Evolutionary conservation across 306 rosid species (phyloP), one percentile per base, ranked within the genome.

Genomic region (Lathyrus aphaca): DNA sequence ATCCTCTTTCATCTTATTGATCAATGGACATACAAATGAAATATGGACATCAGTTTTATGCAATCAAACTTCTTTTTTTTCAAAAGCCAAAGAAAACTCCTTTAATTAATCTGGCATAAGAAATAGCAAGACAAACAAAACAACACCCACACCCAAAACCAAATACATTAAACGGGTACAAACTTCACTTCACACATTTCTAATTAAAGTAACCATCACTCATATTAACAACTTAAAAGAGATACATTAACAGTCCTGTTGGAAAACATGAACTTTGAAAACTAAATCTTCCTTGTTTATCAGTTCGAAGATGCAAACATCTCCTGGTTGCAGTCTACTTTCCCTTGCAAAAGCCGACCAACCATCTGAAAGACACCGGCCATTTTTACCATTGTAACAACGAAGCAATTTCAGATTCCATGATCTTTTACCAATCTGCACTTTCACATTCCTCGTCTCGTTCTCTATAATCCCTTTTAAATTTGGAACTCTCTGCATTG

Each of bases 261-360:
- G 29, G 66, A 29, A 61, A 42, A 76, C 50, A 62, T 63, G 81
- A 65, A 59, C 60, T 21, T 59, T 23, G 21, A 78, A 49, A 38
- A 40, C 45, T 9, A 5, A 0, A 42, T 40, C 48, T 1, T 57
- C n/a, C 6, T 6, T 49, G 25, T 27, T 68, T 5, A 79, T 53
- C 15, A 73, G 49, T 69, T 79, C 68, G 42, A 79, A 79, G 0
- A 68, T 39, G 38, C 79, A 76, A 67, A 79, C 61, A 4, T 79
- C 72, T 51, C 67, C 75, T 1, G 39, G 42, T 6, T 10, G 30
- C 72, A 79, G 11, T 8, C 57, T 25, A 74, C 0, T 68, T 45
- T 74, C 76, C 0, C 16, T 13, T 15, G 39, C 38, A 71, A 71
- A 79, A 45, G 40, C 3, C 0, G 12, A 0, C 76, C 76, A 74